Conservation (phyloP, 345 rosid species). For the Boechera stricta region DNA sequence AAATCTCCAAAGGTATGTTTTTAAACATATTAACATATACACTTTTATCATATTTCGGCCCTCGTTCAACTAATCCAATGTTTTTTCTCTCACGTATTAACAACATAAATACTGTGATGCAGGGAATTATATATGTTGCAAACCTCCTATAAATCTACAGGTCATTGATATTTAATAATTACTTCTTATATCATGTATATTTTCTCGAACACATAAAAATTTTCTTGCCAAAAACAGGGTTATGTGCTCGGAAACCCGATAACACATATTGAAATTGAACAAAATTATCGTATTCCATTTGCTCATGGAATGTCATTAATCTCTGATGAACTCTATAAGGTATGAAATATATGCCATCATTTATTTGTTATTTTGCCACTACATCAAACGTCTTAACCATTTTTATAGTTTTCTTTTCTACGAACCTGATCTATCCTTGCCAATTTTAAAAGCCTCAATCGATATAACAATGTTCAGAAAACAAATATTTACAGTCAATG, state of each 20-base stretch:
- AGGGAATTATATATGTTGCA: slow-evolving; percentile 31
- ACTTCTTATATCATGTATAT: neutral
- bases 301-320: slow-evolving; percentile 57
- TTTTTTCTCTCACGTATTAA: neutral
- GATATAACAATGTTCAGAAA: neutral
- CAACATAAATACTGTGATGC: neutral
- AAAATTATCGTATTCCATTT: slow-evolving; percentile 49
- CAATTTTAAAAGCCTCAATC: neutral
- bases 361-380: too few species aligned
- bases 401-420: too few species aligned
- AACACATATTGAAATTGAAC: slow-evolving; percentile 45
- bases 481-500: neutral
- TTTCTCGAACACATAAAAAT: neutral
- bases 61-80: too few species aligned
- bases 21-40: too few species aligned
- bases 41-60: too few species aligned
- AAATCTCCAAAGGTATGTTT: slow-evolving; percentile 42
- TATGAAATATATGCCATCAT: neutral
- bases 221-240: slow-evolving; percentile 44
- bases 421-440: too few species aligned
- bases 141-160: slow-evolving; percentile 49
- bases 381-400: too few species aligned
- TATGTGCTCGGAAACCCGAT: slow-evolving; percentile 57
- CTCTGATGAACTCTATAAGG: slow-evolving; percentile 60
- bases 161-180: slow-evolving; percentile 15